phyloP scores from a whole-genome alignment of 2,329 filamentous ascomycete species.

The Lizonia empirigonia region DNA sequence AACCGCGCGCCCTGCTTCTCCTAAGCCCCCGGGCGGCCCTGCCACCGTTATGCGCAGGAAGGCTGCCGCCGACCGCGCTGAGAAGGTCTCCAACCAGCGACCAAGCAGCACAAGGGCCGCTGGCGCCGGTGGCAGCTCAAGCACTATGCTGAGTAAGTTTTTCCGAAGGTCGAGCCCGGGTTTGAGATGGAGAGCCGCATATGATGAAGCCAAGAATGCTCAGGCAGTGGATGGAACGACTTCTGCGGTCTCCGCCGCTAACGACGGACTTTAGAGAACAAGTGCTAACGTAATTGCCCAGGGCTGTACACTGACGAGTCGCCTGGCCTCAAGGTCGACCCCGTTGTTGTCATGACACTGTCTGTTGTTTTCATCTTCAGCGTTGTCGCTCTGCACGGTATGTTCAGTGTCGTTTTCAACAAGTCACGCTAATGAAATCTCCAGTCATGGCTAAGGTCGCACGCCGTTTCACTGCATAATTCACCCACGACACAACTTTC shows the following conservation, averaged over 20 bases:
- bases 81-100: slow-evolving; percentile 91
- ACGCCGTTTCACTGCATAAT: slow-evolving; percentile 74
- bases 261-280: not conserved
- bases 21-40: slow-evolving; percentile 88
- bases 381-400: slow-evolving; percentile 96
- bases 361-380: slow-evolving; percentile 99
- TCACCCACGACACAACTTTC: not conserved
- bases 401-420: slow-evolving; percentile 39
- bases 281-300: slow-evolving; percentile 41
- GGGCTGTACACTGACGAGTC: slow-evolving; percentile 98
- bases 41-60: slow-evolving; percentile 94
- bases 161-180: too few relatives aligned
- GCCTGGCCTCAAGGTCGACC: slow-evolving; percentile 95
- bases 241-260: not conserved
- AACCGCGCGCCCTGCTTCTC: slow-evolving; percentile 80
- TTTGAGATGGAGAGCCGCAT: not conserved
- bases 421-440: slow-evolving; percentile 21
- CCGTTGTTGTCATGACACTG: slow-evolving; percentile 93
- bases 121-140: slow-evolving; percentile 92
- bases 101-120: slow-evolving; percentile 92
- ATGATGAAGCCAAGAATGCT: not conserved
- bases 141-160: slow-evolving; percentile 93
- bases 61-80: slow-evolving; percentile 95
- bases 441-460: slow-evolving; percentile 95
- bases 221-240: not conserved